These are phyloP conservation scores for Nemania abortiva DNA, from an alignment of 2,329 filamentous ascomycete genomes.

Conservation along the genomic window DNA sequence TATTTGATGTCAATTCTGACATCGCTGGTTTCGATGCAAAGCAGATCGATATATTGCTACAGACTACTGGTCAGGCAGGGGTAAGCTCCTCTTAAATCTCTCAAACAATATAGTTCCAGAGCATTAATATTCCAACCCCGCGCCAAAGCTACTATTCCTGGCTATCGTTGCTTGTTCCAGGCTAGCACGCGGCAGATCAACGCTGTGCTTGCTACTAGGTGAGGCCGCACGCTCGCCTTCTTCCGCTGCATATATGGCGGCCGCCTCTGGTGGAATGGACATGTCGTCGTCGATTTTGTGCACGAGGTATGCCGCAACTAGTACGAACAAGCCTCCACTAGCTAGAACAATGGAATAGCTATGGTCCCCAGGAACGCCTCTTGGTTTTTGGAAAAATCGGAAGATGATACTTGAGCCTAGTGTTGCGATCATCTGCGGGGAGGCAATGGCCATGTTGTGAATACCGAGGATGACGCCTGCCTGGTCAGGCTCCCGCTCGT, in stretches of 20 bases:
- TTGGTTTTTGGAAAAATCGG: constrained; percentile 85
- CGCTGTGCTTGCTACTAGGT: constrained; percentile 55
- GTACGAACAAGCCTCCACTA: constrained; percentile 82
- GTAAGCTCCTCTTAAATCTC: constrained; percentile 4
- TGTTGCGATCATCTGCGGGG: constrained; percentile 91
- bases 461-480: constrained; percentile 93
- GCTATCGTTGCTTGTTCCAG: constrained; percentile 61
- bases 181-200: constrained; percentile 58
- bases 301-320: constrained; percentile 81
- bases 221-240: constrained; percentile 53
- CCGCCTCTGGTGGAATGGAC: constrained; percentile 53
- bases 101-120: background rate
- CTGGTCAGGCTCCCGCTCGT: constrained; percentile 75
- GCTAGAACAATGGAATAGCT: constrained; percentile 89
- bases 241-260: constrained; percentile 55
- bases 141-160: constrained; percentile 62
- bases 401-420: constrained; percentile 88
- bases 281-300: constrained; percentile 73
- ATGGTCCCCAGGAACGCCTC: constrained; percentile 85
- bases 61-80: background rate
- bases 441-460: constrained; percentile 93
- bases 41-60: constrained; percentile 7
- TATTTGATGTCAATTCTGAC: constrained; percentile 18
- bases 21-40: background rate
- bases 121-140: constrained; percentile 60